These are phyloP conservation scores for Oryza nivara DNA, from an alignment of 176 grass and related monocot species.

Conservation along the genomic window DNA sequence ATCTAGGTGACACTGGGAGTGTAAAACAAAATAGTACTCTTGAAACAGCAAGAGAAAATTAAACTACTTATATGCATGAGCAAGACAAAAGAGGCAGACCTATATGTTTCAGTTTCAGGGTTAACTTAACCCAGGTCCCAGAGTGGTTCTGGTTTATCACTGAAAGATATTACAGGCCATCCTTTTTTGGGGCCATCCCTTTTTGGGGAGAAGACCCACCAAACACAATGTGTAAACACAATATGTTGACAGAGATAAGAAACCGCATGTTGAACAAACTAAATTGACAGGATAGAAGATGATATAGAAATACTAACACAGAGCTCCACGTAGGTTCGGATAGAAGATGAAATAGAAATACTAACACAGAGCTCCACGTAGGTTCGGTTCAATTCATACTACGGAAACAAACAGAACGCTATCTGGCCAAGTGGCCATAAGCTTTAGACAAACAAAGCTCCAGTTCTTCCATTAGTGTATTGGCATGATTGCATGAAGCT, in stretches of 20 bases:
- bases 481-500: neutral
- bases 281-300: neutral
- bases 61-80: neutral
- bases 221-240: neutral
- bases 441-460: neutral
- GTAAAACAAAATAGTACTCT: neutral
- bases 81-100: neutral
- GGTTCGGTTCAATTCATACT: no score
- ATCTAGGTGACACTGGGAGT: neutral
- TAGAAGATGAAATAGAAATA: neutral
- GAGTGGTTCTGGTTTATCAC: neutral
- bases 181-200: no score
- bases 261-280: neutral
- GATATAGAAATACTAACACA: neutral
- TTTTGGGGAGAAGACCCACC: no score
- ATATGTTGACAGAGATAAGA: neutral
- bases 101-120: neutral
- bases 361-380: neutral
- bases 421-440: neutral
- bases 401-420: neutral
- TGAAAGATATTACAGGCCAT: no score
- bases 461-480: neutral
- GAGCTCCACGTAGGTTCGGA: neutral
- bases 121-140: neutral
- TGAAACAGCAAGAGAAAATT: neutral